phyloP scores from a whole-genome alignment of 225 moss, liverwort and hornwort genomes.

The Physcomitrium patens region DNA sequence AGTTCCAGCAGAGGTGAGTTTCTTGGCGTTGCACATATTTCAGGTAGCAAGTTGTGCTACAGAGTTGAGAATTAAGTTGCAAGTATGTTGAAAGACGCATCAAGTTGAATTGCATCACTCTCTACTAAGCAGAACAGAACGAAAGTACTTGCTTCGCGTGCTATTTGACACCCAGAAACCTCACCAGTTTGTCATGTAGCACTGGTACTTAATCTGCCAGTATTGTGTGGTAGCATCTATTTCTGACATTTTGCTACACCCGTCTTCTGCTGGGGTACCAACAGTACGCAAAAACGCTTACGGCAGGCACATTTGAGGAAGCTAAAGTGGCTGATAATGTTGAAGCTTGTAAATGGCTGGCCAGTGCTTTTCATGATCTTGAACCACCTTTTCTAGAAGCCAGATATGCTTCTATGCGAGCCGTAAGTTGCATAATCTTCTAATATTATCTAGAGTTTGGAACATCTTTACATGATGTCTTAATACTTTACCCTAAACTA shows the following conservation, averaged over 20 bases:
- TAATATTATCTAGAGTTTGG: background rate
- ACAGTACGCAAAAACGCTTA: slow-evolving; percentile 68
- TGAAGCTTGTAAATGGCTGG: slow-evolving; percentile 93
- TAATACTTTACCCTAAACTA: no score
- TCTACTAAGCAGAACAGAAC: background rate
- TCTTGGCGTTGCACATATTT: background rate
- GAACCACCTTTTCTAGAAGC: slow-evolving; percentile 77
- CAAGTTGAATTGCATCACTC: background rate
- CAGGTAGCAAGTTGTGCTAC: background rate
- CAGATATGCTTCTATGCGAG: slow-evolving; percentile 80
- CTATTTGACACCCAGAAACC: background rate
- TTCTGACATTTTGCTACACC: slow-evolving; percentile 17
- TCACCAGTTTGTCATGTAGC: slow-evolving; percentile 4
- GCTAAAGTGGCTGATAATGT: slow-evolving; percentile 77
- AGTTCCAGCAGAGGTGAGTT: slow-evolving; percentile 76
- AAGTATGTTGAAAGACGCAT: slow-evolving; percentile 1
- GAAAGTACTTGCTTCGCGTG: background rate
- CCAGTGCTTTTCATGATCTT: slow-evolving; percentile 77
- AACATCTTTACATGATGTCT: background rate
- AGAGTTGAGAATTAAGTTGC: slow-evolving; percentile 13
- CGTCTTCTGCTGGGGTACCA: slow-evolving; percentile 2
- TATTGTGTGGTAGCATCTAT: slow-evolving; percentile 2
- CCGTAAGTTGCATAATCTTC: slow-evolving; percentile 51
- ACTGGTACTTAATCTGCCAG: background rate
- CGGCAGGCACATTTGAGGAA: slow-evolving; percentile 80